Percentiles rank a stretch among this genome's conserved stretches.
Evolutionary conservation across 495 filamentous ascomycete genomes (phyloP).

Genomic region (Podospora anserina): DNA sequence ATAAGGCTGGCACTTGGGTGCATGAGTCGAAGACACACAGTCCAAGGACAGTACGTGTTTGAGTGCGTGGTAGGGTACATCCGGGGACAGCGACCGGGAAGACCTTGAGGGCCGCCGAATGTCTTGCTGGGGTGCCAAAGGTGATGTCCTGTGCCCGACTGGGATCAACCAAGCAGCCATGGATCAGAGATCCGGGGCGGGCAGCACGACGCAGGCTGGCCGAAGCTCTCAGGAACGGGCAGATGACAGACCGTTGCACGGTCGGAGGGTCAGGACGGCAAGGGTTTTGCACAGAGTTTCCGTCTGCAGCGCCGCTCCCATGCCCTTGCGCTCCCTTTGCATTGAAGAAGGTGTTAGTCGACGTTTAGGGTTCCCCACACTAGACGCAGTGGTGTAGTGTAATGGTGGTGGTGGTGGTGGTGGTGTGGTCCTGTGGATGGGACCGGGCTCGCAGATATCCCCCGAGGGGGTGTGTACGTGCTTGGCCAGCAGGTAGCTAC

Average conservation of each 20-base stretch:
- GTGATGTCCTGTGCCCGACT: slow-evolving; percentile 9
- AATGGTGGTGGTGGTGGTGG: neutral
- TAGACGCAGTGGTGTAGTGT: neutral
- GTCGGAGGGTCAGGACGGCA: slow-evolving; percentile 8
- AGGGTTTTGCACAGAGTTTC: slow-evolving; percentile 25
- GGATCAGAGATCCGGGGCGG: slow-evolving; percentile 17
- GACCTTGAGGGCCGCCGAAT: slow-evolving; percentile 15
- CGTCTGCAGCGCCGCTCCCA: slow-evolving; percentile 18
- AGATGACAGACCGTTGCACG: slow-evolving; percentile 24
- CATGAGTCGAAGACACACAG: slow-evolving; percentile 34
- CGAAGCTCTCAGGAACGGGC: slow-evolving; percentile 23
- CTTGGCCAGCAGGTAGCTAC: neutral
- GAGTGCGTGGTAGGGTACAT: slow-evolving; percentile 34
- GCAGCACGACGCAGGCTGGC: slow-evolving; percentile 6
- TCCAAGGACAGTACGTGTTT: slow-evolving; percentile 34
- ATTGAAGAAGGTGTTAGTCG: slow-evolving; percentile 34
- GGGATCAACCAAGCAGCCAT: slow-evolving; percentile 19
- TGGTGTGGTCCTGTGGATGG: slow-evolving; percentile 8
- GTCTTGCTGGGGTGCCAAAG: slow-evolving; percentile 4
- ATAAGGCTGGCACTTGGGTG: slow-evolving; percentile 29
- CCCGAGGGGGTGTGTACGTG: slow-evolving; percentile 4
- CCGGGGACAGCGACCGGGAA: slow-evolving; percentile 26
- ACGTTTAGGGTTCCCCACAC: slow-evolving; percentile 32
- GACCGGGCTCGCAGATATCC: slow-evolving; percentile 24
- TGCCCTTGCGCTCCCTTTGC: slow-evolving; percentile 30